These are phyloP conservation scores for Xenosphaeropsis pyriputrescens DNA, from an alignment of 2,329 filamentous ascomycete genomes.

Conservation along the genomic window DNA sequence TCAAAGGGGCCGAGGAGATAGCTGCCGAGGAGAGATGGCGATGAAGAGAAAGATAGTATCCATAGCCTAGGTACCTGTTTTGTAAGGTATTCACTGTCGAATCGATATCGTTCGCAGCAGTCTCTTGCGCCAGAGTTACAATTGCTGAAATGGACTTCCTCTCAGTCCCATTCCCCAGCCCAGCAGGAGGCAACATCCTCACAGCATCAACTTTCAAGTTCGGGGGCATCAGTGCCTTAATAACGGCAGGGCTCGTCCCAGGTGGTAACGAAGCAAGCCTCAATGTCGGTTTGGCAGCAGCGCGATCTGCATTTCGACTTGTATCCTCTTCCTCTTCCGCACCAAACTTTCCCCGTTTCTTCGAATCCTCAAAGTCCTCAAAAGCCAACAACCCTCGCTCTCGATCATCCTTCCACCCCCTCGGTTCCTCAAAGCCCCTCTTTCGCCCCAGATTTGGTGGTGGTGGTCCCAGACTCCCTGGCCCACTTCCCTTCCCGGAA, in stretches of 20 bases:
- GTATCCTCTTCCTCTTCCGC: constrained; percentile 26
- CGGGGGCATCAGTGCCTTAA: constrained; percentile 43
- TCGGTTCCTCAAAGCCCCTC: constrained; percentile 28
- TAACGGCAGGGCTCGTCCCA: constrained; percentile 39
- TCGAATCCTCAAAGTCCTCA: constrained; percentile 14
- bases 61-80: constrained; percentile 73
- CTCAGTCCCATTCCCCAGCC: constrained; percentile 36
- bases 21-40: constrained; percentile 68
- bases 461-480: constrained; percentile 42
- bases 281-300: constrained; percentile 46
- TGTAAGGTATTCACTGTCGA: constrained; percentile 62
- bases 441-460: constrained; percentile 36
- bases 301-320: constrained; percentile 34
- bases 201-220: constrained; percentile 57
- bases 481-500: constrained; percentile 29
- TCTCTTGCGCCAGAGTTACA: constrained; percentile 67
- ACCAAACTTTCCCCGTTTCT: constrained; percentile 11
- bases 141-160: constrained; percentile 65
- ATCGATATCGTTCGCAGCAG: constrained; percentile 72
- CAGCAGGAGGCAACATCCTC: constrained; percentile 45
- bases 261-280: constrained; percentile 46
- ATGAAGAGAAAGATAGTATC: constrained; percentile 68
- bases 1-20: constrained; percentile 25
- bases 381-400: constrained; percentile 16
- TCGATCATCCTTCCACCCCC: constrained; percentile 15